Evolutionary conservation across 176 grass and related monocot species (phyloP).

Genomic region (Cymbopogon citratus): DNA sequence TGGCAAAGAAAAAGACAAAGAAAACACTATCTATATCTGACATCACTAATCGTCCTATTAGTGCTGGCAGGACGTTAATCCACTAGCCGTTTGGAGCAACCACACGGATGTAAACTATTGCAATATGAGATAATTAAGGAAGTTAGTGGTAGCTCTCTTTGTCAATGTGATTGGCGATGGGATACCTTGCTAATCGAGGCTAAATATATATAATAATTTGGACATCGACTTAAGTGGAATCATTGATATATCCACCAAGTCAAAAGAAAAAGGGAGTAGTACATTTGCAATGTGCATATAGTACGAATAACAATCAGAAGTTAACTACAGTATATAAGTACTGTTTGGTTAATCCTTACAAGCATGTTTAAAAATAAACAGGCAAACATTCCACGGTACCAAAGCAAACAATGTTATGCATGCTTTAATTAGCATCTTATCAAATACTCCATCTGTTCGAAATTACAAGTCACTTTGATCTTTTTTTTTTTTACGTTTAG

Average conservation of each 20-base stretch:
- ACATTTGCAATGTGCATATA: not conserved
- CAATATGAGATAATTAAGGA: conserved; percentile 11
- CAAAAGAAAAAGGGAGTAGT: not conserved
- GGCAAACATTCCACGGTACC: not conserved
- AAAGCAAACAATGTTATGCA: not conserved
- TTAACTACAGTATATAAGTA: not conserved
- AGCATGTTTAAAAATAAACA: not conserved
- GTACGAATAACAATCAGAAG: not conserved
- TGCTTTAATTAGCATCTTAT: not conserved
- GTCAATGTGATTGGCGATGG: not conserved
- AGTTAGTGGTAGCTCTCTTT: conserved; percentile 22
- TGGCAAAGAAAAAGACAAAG: not conserved
- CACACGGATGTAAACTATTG: conserved; percentile 17
- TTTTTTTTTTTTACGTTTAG: too few relatives aligned
- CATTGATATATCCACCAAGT: not conserved
- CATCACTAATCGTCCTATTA: conserved; percentile 21
- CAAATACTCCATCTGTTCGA: too few relatives aligned
- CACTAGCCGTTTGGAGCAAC: conserved; percentile 26
- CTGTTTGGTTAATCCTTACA: not conserved
- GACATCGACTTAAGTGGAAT: not conserved
- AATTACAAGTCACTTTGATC: too few relatives aligned
- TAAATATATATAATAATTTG: not conserved
- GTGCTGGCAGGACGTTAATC: conserved; percentile 26
- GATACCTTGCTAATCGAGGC: not conserved
- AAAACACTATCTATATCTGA: conserved; percentile 7